Percentiles rank a stretch among this genome's conserved stretches.
phyloP scores from a whole-genome alignment of 2,329 filamentous ascomycete genomes.

The Metarhizium guizhouense region DNA sequence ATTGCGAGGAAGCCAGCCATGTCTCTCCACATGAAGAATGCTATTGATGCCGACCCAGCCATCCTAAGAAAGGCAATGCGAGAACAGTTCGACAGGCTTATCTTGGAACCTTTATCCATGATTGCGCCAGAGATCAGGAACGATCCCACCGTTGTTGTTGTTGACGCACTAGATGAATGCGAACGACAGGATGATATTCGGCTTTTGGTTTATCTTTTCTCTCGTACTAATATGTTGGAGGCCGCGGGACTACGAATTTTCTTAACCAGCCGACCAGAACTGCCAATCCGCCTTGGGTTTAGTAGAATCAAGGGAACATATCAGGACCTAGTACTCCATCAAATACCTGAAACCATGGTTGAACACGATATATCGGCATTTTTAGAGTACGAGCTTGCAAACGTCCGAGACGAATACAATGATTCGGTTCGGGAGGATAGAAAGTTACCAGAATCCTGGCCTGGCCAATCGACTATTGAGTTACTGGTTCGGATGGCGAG shows the following conservation, averaged over 20 bases:
- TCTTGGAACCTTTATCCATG: slow-evolving; percentile 22
- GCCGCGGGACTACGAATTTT: slow-evolving; percentile 22
- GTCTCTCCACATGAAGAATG: slow-evolving; percentile 14
- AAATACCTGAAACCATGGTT: background rate
- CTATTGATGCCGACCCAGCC: slow-evolving; percentile 20
- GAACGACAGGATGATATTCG: slow-evolving; percentile 18
- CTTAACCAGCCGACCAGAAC: slow-evolving; percentile 33
- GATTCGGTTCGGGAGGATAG: background rate
- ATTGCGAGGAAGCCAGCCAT: slow-evolving; percentile 18
- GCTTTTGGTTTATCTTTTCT: slow-evolving; percentile 17
- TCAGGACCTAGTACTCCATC: background rate
- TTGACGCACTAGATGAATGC: slow-evolving; percentile 25
- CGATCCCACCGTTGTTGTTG: slow-evolving; percentile 16
- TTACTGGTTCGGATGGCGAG: slow-evolving; percentile 17
- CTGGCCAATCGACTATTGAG: background rate
- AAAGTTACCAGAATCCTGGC: slow-evolving; percentile 7
- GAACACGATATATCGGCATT: slow-evolving; percentile 5
- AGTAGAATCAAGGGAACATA: background rate
- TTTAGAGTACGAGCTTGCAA: slow-evolving; percentile 25
- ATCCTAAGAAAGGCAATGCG: slow-evolving; percentile 18
- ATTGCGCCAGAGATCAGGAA: background rate
- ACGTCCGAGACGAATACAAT: slow-evolving; percentile 12
- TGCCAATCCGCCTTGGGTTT: slow-evolving; percentile 5
- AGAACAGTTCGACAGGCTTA: slow-evolving; percentile 32
- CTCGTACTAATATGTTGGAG: background rate